Percentiles rank a stretch among this genome's conserved stretches.
These are phyloP conservation scores for Chondrus crispus DNA, from an alignment of 23 red algal genomes.

Conservation along the genomic window DNA sequence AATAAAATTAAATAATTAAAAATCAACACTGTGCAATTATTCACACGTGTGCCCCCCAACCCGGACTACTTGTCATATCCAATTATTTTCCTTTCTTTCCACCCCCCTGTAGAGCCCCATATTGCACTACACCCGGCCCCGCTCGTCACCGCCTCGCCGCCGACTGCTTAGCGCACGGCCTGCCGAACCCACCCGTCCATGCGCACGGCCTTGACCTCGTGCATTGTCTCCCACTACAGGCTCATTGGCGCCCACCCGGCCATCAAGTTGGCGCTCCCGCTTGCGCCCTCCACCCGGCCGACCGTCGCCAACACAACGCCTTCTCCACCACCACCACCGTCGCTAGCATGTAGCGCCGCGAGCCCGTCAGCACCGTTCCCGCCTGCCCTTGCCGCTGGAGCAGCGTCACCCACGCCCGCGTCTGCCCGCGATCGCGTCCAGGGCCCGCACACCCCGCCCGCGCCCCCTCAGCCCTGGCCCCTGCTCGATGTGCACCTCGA, in stretches of 20 bases:
- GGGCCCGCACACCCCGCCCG: constrained; percentile 21
- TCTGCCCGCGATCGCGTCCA: constrained; percentile 71
- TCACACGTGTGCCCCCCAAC: too few relatives aligned
- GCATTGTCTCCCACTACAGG: not conserved
- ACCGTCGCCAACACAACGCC: constrained; percentile 76
- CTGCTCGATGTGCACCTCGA: constrained; percentile 91
- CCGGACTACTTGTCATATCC: too few relatives aligned
- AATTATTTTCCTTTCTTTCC: too few relatives aligned
- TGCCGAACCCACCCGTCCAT: constrained; percentile 47
- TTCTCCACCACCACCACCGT: constrained; percentile 38
- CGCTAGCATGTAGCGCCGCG: constrained; percentile 42
- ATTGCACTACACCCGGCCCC: too few relatives aligned
- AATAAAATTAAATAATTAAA: too few relatives aligned
- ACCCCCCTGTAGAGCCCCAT: too few relatives aligned
- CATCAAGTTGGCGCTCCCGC: constrained; percentile 44
- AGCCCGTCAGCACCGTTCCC: constrained; percentile 77
- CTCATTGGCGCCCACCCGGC: constrained; percentile 23
- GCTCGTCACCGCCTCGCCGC: too few relatives aligned
- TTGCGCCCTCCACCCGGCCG: constrained; percentile 32
- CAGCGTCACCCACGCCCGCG: constrained; percentile 15
- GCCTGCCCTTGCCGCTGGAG: constrained; percentile 57
- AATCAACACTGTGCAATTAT: too few relatives aligned
- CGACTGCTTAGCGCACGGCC: too few relatives aligned
- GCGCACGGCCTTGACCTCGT: constrained; percentile 39
- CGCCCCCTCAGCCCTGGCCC: constrained; percentile 65